Base-by-base conservation (phyloP, 2,329 filamentous ascomycete species). In the Penicillium decumbens region DNA sequence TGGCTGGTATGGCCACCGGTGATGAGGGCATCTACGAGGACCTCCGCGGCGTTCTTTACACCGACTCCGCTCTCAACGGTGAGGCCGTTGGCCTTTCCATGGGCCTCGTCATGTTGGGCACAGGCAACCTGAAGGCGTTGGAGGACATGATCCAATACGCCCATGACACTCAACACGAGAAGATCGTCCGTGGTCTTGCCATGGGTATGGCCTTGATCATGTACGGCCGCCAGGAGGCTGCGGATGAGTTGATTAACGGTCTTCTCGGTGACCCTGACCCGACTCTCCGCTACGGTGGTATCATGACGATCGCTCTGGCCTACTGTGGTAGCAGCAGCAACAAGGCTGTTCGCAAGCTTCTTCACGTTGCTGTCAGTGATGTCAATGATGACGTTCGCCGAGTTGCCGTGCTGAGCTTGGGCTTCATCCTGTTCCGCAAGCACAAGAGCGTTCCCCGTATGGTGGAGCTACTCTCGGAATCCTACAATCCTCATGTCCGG, bases 321-420 rank as follows among this genome's bases (percentile, higher is more conserved):
- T 98, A 98, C 75, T 96, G 92, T 67, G 93, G 93, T 50, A 96
- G 89, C 35, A 89, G 92, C 58, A 96, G 91, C 80, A 98, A 98
- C 79, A 97, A 97, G 78, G 93, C 95, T 23, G 93, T 98, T 43
- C 87, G 95, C 47, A 95, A 93, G 73, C 80, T 98, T 27, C 83
- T 98, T 9, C 93, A 98, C 68, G 88, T 93, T 53, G 93, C 93
- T 49, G 95, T 98, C 57, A 97, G 91, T 69, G 93, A 98, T 73
- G 93, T 97, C 57, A 97, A 91, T 64, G 93, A 98, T 62, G 93
- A 98, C 69, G 93, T 98, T 30, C 88, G 93, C 60, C 84, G 93
- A 63, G 89, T 95, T 54, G 93, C 93, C 10, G 93, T 98, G 55
- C 95, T 98, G 88, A 95, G 89, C 72, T 80, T 98, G 68, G 93